A percentile compares a stretch with the other conserved stretches of the same genome.
phyloP scores from a whole-genome alignment of 352 stramenopile genomes.

The Phytophthora multivora region DNA sequence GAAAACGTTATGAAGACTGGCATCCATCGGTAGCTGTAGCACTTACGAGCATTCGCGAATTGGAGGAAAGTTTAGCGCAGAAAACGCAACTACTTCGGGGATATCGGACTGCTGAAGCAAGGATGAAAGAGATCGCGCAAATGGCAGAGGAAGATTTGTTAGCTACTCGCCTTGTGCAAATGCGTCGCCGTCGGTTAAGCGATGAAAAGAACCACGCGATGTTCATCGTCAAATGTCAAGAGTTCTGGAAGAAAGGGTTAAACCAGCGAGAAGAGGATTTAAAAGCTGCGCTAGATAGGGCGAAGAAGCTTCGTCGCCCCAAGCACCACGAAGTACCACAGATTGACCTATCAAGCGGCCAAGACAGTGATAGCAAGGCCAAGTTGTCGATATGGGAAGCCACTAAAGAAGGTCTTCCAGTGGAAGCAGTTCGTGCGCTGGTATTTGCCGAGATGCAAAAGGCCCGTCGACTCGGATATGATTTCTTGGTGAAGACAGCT shows the following conservation, averaged over 20 bases:
- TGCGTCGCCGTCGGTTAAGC: slow-evolving; percentile 10
- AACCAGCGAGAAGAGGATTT: slow-evolving; percentile 39
- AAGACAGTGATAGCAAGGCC: slow-evolving; percentile 26
- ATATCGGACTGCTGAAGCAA: slow-evolving; percentile 34
- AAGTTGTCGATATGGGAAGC: slow-evolving; percentile 79
- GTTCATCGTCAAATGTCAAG: slow-evolving; percentile 40
- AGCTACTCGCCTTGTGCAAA: slow-evolving; percentile 24
- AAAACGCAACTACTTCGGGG: slow-evolving; percentile 43
- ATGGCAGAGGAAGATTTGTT: slow-evolving; percentile 52
- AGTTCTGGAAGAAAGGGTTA: slow-evolving; percentile 52
- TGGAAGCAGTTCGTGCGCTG: slow-evolving; percentile 58
- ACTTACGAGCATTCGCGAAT: slow-evolving; percentile 32
- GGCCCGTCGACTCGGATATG: slow-evolving; percentile 56
- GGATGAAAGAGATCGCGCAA: slow-evolving; percentile 35
- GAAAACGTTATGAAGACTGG: slow-evolving; percentile 63
- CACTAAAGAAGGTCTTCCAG: slow-evolving; percentile 48
- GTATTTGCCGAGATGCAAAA: slow-evolving; percentile 69
- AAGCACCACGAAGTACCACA: slow-evolving; percentile 21
- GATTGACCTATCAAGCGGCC: slow-evolving; percentile 24
- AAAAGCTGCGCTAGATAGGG: slow-evolving; percentile 2
- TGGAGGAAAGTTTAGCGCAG: slow-evolving; percentile 39
- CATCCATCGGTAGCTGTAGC: slow-evolving; percentile 38
- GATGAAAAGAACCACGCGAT: slow-evolving; percentile 30
- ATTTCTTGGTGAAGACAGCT: slow-evolving; percentile 55
- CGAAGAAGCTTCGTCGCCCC: slow-evolving; percentile 14